phyloP scores from a whole-genome alignment of 2,329 filamentous ascomycete genomes.

The Talaromyces pinophilus region DNA sequence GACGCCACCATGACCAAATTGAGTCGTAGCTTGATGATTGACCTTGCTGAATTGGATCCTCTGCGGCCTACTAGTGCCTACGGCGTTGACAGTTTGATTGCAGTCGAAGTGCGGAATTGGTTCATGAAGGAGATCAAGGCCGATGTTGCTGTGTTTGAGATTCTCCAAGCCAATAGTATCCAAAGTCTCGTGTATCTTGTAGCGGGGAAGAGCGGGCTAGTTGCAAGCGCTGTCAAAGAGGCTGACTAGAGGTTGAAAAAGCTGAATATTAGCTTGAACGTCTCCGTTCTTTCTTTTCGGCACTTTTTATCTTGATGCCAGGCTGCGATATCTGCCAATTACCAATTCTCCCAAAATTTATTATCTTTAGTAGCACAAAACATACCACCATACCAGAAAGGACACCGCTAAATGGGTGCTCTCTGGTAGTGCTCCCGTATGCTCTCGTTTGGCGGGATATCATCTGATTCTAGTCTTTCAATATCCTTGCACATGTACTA shows the following conservation, averaged over 20 bases:
- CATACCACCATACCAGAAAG: too few species aligned
- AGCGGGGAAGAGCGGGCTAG: background rate
- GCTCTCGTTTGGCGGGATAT: too few species aligned
- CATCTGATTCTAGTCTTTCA: too few species aligned
- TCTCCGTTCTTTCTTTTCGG: too few species aligned
- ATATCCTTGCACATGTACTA: too few species aligned
- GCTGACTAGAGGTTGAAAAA: too few species aligned
- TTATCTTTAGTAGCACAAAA: background rate
- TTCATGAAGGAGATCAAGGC: conserved; percentile 15
- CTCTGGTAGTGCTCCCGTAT: too few species aligned
- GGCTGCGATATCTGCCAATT: background rate
- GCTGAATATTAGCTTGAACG: too few species aligned
- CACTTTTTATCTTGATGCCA: too few species aligned
- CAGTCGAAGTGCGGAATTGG: conserved; percentile 15
- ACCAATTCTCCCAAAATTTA: background rate
- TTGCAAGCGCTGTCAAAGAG: too few species aligned
- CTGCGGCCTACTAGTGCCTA: conserved; percentile 4
- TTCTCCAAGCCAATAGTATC: conserved; percentile 11
- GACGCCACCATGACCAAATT: conserved; percentile 16
- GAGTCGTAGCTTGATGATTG: conserved; percentile 14
- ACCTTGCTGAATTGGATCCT: background rate
- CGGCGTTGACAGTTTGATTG: background rate
- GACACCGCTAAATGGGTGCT: too few species aligned
- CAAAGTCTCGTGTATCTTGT: background rate
- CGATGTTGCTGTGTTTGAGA: conserved; percentile 15